Evolutionary conservation across 2,329 filamentous ascomycete species (phyloP).

Genomic region (Grosmannia huntii): DNA sequence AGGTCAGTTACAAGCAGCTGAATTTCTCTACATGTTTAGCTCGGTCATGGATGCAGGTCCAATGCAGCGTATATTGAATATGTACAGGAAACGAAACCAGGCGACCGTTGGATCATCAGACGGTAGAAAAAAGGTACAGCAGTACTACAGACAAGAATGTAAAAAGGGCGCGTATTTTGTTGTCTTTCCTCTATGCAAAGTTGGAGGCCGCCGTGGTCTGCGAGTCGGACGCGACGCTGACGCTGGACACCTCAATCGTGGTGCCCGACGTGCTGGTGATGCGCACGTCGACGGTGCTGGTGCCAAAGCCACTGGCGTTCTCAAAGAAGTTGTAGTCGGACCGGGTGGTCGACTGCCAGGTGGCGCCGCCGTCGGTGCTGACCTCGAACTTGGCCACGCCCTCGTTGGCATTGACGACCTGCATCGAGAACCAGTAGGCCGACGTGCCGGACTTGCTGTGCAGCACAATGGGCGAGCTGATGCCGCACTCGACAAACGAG

Average conservation of each 20-base stretch:
- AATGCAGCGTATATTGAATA: too few species aligned
- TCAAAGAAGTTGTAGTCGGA: constrained; percentile 50
- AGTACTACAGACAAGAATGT: not conserved
- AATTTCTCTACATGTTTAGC: too few species aligned
- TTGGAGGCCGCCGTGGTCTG: constrained; percentile 4
- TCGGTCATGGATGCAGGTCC: too few species aligned
- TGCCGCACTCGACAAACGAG: constrained; percentile 26
- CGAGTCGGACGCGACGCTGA: constrained; percentile 5
- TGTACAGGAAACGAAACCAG: too few species aligned
- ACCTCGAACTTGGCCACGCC: constrained; percentile 45
- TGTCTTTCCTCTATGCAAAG: not conserved
- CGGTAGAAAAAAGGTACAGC: too few species aligned
- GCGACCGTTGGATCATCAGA: too few species aligned
- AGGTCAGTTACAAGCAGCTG: too few species aligned
- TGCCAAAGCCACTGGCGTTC: constrained; percentile 29
- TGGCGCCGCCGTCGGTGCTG: constrained; percentile 43
- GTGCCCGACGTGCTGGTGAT: constrained; percentile 4
- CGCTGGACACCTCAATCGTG: not conserved
- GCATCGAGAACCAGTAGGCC: constrained; percentile 37
- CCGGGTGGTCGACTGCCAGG: constrained; percentile 44
- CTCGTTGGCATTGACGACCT: constrained; percentile 51
- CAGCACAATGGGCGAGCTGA: constrained; percentile 27
- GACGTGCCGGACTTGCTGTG: constrained; percentile 32
- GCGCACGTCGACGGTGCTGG: constrained; percentile 2
- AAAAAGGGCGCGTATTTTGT: not conserved